phyloP scores from a whole-genome alignment of 1,284 basidiomycete species.

The Inonotus hispidus region DNA sequence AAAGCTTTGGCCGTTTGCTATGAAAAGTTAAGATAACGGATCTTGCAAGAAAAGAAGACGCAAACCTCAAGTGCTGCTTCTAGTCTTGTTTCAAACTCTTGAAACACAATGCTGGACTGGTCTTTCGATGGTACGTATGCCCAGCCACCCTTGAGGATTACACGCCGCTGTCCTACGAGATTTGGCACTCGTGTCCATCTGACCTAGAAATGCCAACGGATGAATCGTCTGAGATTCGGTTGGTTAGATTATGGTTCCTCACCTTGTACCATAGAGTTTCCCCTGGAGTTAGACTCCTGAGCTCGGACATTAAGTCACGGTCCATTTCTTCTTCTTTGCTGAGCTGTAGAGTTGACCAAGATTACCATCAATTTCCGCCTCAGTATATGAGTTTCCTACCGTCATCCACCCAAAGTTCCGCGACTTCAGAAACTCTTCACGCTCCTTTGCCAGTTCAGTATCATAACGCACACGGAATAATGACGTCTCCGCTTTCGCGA shows the following conservation, averaged over 20 bases:
- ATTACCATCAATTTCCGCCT: background rate
- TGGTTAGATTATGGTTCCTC: background rate
- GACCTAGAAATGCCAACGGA: slow-evolving; percentile 33
- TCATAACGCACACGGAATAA: slow-evolving; percentile 87
- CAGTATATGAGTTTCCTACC: slow-evolving; percentile 36
- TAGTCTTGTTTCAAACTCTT: slow-evolving; percentile 81
- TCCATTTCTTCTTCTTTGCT: slow-evolving; percentile 12
- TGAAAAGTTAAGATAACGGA: slow-evolving; percentile 14
- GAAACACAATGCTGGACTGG: slow-evolving; percentile 83
- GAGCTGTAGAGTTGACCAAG: slow-evolving; percentile 1
- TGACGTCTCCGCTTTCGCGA: slow-evolving; percentile 84
- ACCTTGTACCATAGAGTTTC: slow-evolving; percentile 13
- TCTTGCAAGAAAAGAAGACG: slow-evolving; percentile 4
- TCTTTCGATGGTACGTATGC: slow-evolving; percentile 86
- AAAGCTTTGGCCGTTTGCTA: slow-evolving; percentile 87
- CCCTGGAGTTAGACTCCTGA: slow-evolving; percentile 5
- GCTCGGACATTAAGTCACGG: slow-evolving; percentile 6
- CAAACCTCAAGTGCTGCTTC: slow-evolving; percentile 76
- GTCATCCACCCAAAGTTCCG: slow-evolving; percentile 75
- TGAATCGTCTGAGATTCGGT: background rate
- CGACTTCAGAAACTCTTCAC: slow-evolving; percentile 67
- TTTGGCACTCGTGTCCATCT: slow-evolving; percentile 93
- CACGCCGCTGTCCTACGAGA: slow-evolving; percentile 80
- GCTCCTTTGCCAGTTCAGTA: slow-evolving; percentile 56
- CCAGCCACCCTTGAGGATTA: slow-evolving; percentile 78